Conservation (phyloP, 2,329 filamentous ascomycete genomes). For the Microsporum audouinii region DNA sequence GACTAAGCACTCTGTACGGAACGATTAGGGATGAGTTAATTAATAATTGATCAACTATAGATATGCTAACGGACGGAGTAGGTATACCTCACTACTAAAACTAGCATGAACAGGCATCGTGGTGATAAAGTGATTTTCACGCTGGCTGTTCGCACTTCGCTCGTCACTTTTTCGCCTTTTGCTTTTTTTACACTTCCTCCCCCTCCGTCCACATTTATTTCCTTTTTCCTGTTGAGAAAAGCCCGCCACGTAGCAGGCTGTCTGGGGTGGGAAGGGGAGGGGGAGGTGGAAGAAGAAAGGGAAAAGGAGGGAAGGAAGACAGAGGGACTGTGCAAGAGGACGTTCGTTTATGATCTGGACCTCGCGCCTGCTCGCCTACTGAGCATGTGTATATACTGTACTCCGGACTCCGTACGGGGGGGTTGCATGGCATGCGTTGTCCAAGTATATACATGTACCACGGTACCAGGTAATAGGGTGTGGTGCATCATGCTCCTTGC, state of each 20-base stretch:
- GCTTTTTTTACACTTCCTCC: not conserved
- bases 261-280: not conserved
- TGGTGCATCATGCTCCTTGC: not conserved
- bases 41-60: not conserved
- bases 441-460: not conserved
- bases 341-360: not conserved
- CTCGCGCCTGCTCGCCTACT: conserved; percentile 1
- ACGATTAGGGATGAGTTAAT: not conserved
- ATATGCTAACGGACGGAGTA: not conserved
- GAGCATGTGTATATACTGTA: not conserved
- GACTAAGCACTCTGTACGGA: not conserved
- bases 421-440: not conserved
- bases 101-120: conserved; percentile 4
- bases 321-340: not conserved
- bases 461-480: not conserved
- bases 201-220: not conserved
- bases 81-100: not conserved
- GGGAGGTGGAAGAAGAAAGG: not conserved
- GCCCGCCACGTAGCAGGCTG: not conserved
- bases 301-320: not conserved
- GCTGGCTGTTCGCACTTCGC: not conserved
- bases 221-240: not conserved
- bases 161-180: not conserved
- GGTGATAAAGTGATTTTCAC: not conserved
- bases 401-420: not conserved